Evolutionary conservation across 345 rosid genomes (phyloP), one percentile per base, ranked within the genome.

Genomic region (Sapria himalayana): DNA sequence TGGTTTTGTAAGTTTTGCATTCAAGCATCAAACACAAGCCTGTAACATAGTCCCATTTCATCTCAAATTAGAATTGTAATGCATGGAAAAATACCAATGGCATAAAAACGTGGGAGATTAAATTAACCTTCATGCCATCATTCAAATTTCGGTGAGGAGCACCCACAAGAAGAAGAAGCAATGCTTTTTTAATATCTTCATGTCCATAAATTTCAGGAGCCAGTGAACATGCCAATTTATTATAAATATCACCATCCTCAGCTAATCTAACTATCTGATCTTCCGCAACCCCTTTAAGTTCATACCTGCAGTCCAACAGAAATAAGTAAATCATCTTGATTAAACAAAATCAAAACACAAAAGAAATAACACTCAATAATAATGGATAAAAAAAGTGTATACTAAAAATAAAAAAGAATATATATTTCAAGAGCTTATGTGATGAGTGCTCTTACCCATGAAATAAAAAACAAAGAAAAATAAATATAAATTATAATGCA

Each of bases 171-270:
- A 82, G 84, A 54, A 89, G 86, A 54, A 89, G 93, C 39, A 89
- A 62, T 35, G 95, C 98, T 49, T 79, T 89, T 48, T 89, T 89
- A 10, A 84, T 76, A 64, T 89, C 98, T 60, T 89, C 95, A 56
- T 89, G 98, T 49, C 98, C 98, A 67, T 79, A 89, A 50, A 89
- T 89, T 72, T 82, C 93, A 51, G 98, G 95, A 37, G 98, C 98
- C 40, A 89, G 57, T 22, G 98, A 79, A 45, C 69, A 60, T 21
- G 98, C 71, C 63, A 89, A 65, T 71, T 79, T 89, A 61, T 73
- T 84, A 56, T 84, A 89, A 39, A 89, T 76, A 67, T 84, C 93
- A 55, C 98, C 95, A 66, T 84, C 98, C 67, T 74, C 98, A 37
- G 95, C 95, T 49, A 89, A 63, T 37, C 67, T 69, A 23, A 81